Evolutionary conservation across 768 basidiomycete species (phyloP), one percentile per base, ranked within the genome.

Genomic region (Termitomyces sp.): DNA sequence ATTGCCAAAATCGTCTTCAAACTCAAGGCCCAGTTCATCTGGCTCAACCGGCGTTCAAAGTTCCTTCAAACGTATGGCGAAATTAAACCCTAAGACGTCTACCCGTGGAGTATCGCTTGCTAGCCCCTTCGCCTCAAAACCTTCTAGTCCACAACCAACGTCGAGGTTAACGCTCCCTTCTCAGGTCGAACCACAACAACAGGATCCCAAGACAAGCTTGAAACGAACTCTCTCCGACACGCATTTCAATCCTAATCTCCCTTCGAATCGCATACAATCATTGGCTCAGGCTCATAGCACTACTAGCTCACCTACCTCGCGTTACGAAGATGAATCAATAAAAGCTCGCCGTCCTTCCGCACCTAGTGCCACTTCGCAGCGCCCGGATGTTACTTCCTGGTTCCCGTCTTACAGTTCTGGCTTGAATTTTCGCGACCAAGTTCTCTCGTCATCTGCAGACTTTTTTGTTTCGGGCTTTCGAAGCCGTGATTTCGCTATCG

Each of bases 311-410:
- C 64, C 64, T 22, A 50, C 31, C 12, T 32, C 20, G 7, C 23
- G 35, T 20, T 9, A 41, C n/a, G 55, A 58, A 29, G 49, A 32
- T 7, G 55, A 58, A n/a, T 35, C 11, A 23, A 25, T 54, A 20
- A 60, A 52, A 41, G 40, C 29, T 15, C 60, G 65, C 15, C 65
- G 67, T 27, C 67, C 67, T 25, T 66, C 67, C 3, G 65, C 63
- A 15, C 67, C 65, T 23, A 61, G 62, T 33, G 47, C 61, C 27
- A 61, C 53, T 38, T 52, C 55, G 12, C 49, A 60, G 33, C 60
- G 65, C 33, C 67, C 67, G 3, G 43, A 59, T 35, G 38, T 60
- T 29, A 52, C 43, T 11, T 52, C 61, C 18, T 66, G 54, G 65
- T 59, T 63, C 15, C n/a, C 50, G 33, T 52, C 54, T 32, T 52